Base-by-base conservation (phyloP, 78 protist species). In the Speleostelium caveatum region DNA sequence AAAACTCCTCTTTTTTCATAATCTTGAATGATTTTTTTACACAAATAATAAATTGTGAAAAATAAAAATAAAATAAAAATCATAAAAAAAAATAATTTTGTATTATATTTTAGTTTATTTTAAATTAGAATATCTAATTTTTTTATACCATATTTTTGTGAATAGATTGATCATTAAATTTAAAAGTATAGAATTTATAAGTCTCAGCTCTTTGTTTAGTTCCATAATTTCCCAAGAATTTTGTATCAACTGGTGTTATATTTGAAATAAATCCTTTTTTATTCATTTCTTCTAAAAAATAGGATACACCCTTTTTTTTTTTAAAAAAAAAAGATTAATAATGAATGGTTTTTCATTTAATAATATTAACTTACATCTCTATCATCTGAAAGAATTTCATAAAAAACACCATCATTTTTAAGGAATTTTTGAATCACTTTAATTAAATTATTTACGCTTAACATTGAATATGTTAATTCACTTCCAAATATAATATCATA, bases 321-420 rank as follows among this genome's bases (percentile, higher is more conserved):
- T 51, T 12, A 61, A n/a, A 62, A 24, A 36, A 63, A 36, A 14
- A 36, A 35, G 12, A 36, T 28, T 59, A 59, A 7, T 26, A 10
- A 59, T 28, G 7, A 26, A 3, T 3, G 22, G 3, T 56, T 3
- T 56, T 19, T 56, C 19, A 3, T 5, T 16, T n/a, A 35, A 24
- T 35, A 36, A 19, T 63, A 17, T n/a, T 14, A 49, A 85, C 58
- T 73, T 76, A 92, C 96, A 86, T 95, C 97, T 38, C 97, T 51
- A 45, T 95, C 95, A 39, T 86, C 95, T 7, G 94, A 86, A 56
- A 95, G 75, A 51, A 95, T 87, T 42, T 95, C 95, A 73, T 92
- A 95, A 41, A 95, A 95, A 14, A 92, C 55, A 39, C 97, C 97
- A 39, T 76, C 94, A 8, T 71, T 75, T 60, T 63, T 75, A 55